These are phyloP conservation scores for Wickerhamiella azyma DNA, from an alignment of 805 yeast genomes.

Conservation along the genomic window DNA sequence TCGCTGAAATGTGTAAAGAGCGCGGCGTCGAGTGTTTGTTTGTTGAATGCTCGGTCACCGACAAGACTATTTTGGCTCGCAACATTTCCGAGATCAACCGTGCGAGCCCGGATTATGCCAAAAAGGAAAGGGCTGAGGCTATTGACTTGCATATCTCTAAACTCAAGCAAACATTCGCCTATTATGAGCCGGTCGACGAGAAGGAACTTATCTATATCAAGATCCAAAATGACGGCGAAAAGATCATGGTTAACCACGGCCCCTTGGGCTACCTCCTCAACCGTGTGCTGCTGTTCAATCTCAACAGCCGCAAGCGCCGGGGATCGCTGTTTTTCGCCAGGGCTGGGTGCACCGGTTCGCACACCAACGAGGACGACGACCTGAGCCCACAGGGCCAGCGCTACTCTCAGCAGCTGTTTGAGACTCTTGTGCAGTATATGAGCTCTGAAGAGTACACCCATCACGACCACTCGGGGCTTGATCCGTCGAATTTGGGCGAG, in stretches of 20 bases:
- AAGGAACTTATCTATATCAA: slow-evolving; percentile 57
- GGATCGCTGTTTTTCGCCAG: slow-evolving; percentile 86
- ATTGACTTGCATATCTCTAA: slow-evolving; percentile 62
- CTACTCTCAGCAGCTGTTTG: slow-evolving; percentile 53
- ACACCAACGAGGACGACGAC: slow-evolving; percentile 56
- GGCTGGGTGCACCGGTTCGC: slow-evolving; percentile 40
- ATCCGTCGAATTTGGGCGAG: not conserved
- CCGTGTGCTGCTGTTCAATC: slow-evolving; percentile 79
- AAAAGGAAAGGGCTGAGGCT: slow-evolving; percentile 62
- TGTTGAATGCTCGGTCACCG: slow-evolving; percentile 77
- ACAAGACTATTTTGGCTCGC: slow-evolving; percentile 48
- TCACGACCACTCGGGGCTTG: slow-evolving; percentile 5
- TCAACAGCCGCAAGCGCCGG: slow-evolving; percentile 75
- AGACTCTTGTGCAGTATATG: slow-evolving; percentile 36
- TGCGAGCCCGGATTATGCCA: slow-evolving; percentile 68
- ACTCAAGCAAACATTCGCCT: slow-evolving; percentile 50
- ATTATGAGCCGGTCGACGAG: slow-evolving; percentile 56
- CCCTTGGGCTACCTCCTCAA: slow-evolving; percentile 81
- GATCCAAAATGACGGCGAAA: slow-evolving; percentile 80
- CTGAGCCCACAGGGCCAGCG: slow-evolving; percentile 57
- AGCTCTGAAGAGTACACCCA: slow-evolving; percentile 11
- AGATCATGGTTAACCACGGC: slow-evolving; percentile 64
- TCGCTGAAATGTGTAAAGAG: slow-evolving; percentile 36
- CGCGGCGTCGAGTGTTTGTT: slow-evolving; percentile 65
- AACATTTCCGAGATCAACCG: slow-evolving; percentile 76